Evolutionary conservation across 805 yeast genomes (phyloP).

Genomic region (Candida coquimbonensis): DNA sequence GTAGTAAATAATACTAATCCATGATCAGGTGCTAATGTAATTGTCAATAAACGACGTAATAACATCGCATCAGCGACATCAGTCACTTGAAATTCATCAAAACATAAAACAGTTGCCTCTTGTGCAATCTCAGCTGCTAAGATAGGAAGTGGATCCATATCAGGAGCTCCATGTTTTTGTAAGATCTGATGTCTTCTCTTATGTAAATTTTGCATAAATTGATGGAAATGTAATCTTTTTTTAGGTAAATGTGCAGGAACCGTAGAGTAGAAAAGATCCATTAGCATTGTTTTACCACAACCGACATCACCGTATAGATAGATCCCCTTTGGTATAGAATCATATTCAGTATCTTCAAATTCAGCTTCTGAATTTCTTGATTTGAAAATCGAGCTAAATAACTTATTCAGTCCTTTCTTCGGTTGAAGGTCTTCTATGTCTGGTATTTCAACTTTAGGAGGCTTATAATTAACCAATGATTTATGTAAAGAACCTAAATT

Average conservation of each 20-base stretch:
- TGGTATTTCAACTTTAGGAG: conserved; percentile 54
- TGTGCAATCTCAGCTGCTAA: conserved; percentile 80
- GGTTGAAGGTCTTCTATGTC: conserved; percentile 44
- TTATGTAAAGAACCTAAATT: conserved; percentile 54
- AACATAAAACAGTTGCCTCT: conserved; percentile 73
- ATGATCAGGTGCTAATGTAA: conserved; percentile 61
- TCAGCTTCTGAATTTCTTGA: conserved; percentile 11
- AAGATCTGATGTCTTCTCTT: conserved; percentile 77
- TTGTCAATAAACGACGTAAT: conserved; percentile 63
- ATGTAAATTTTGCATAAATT: conserved; percentile 92
- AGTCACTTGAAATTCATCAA: conserved; percentile 96
- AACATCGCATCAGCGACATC: conserved; percentile 99
- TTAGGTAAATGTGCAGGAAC: conserved; percentile 74
- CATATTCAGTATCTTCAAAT: conserved; percentile 21
- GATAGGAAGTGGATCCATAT: conserved; percentile 75
- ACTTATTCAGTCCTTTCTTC: conserved; percentile 34
- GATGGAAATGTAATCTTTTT: conserved; percentile 86
- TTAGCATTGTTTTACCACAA: conserved; percentile 96
- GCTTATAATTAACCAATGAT: conserved; percentile 46
- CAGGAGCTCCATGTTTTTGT: conserved; percentile 51
- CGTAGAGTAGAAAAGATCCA: conserved; percentile 89
- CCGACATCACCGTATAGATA: conserved; percentile 97
- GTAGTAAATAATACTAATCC: conserved; percentile 91
- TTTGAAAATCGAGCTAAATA: conserved; percentile 27
- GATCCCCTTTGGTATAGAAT: conserved; percentile 66